phyloP scores from a whole-genome alignment of 1,284 basidiomycete genomes.

The Quambalaria eucalypti region DNA sequence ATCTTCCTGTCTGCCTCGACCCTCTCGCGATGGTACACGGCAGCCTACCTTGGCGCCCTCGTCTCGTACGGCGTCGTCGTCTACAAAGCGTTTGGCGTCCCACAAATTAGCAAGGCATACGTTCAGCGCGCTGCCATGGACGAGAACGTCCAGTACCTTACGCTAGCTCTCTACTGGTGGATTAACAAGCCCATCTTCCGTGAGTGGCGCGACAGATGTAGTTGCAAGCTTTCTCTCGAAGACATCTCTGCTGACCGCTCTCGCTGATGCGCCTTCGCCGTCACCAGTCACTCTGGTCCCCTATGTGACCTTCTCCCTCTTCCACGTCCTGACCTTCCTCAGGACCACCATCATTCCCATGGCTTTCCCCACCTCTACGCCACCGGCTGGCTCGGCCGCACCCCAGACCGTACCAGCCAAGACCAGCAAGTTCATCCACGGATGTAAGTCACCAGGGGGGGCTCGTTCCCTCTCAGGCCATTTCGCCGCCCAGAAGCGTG shows the following conservation, averaged over 20 bases:
- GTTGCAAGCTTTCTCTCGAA: too few relatives aligned
- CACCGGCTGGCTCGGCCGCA: conserved; percentile 9
- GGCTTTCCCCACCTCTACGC: conserved; percentile 20
- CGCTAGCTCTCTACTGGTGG: conserved; percentile 46
- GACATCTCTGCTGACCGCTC: too few relatives aligned
- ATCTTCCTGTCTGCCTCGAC: conserved; percentile 25
- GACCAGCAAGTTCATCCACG: conserved; percentile 39
- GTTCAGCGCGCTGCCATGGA: conserved; percentile 46
- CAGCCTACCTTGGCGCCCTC: conserved; percentile 44
- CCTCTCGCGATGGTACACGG: conserved; percentile 37
- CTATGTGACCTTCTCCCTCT: conserved; percentile 46
- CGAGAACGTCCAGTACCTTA: conserved; percentile 47
- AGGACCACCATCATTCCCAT: conserved; percentile 37
- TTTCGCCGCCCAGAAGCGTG: conserved; percentile 17
- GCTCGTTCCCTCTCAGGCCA: conserved; percentile 2
- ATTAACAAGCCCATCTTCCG: conserved; percentile 44
- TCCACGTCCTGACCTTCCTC: conserved; percentile 43
- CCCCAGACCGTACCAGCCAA: conserved; percentile 26
- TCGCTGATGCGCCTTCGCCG: background rate
- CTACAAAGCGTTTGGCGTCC: conserved; percentile 45
- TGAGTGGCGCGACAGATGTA: conserved; percentile 15
- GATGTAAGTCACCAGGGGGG: conserved; percentile 20
- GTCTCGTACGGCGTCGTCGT: conserved; percentile 46
- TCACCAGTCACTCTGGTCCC: conserved; percentile 41
- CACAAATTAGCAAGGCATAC: conserved; percentile 41